phyloP scores from a whole-genome alignment of 2,329 filamentous ascomycete genomes.

The Ceratocystis papillata region DNA sequence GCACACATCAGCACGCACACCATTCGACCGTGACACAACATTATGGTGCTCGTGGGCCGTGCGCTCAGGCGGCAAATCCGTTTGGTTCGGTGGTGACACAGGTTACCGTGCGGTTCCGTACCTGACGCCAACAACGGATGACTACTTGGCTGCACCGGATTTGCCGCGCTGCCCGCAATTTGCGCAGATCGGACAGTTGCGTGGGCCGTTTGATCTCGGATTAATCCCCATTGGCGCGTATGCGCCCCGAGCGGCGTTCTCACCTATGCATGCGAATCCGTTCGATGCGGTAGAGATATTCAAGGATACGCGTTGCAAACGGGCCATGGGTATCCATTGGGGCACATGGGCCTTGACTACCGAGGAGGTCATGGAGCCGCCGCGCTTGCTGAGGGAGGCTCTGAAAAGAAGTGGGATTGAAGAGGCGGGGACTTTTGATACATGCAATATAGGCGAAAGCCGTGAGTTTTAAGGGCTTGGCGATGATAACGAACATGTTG shows the following conservation, averaged over 20 bases:
- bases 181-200: slow-evolving; percentile 63
- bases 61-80: slow-evolving; percentile 58
- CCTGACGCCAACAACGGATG: slow-evolving; percentile 50
- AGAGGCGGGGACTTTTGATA: slow-evolving; percentile 66
- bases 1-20: slow-evolving; percentile 60
- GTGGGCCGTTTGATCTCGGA: slow-evolving; percentile 82
- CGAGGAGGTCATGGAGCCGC: slow-evolving; percentile 79
- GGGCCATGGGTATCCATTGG: slow-evolving; percentile 84
- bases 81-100: slow-evolving; percentile 85
- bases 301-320: slow-evolving; percentile 63
- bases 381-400: slow-evolving; percentile 59
- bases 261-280: slow-evolving; percentile 73
- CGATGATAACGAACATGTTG: too few relatives aligned
- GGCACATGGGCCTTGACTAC: slow-evolving; percentile 78
- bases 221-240: slow-evolving; percentile 92
- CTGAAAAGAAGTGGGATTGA: slow-evolving; percentile 54
- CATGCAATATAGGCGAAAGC: slow-evolving; percentile 76
- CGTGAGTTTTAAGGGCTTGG: slow-evolving; percentile 50
- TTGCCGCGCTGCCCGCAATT: slow-evolving; percentile 74
- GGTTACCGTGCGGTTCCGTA: slow-evolving; percentile 72
- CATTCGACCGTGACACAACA: slow-evolving; percentile 61
- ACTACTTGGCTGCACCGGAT: slow-evolving; percentile 57
- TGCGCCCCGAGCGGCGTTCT: slow-evolving; percentile 60
- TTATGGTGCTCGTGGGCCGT: slow-evolving; percentile 87
- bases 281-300: slow-evolving; percentile 86